Conservation (phyloP, 2,329 filamentous ascomycete species). For the Aspergillus sp. region DNA sequence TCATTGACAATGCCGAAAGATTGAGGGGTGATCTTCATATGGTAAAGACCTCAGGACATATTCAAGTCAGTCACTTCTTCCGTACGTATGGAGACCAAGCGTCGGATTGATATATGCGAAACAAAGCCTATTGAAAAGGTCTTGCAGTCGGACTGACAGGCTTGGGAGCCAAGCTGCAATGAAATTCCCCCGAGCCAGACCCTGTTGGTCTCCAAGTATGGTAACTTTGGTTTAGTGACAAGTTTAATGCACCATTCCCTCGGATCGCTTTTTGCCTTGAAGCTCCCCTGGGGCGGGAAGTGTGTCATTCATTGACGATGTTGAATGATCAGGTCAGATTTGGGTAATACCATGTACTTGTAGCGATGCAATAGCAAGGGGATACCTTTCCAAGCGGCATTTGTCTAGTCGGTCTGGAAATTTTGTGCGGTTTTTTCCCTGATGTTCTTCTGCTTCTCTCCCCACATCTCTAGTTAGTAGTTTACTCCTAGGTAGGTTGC, state of each 20-base stretch:
- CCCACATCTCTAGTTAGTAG: conserved; percentile 3
- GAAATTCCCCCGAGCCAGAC: conserved; percentile 15
- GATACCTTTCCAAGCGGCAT: background rate
- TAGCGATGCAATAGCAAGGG: background rate
- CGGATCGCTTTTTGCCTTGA: background rate
- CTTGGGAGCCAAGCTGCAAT: conserved; percentile 8
- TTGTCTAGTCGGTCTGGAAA: background rate
- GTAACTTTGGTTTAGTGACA: conserved; percentile 22
- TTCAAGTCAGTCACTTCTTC: background rate
- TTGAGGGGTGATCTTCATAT: conserved; percentile 1
- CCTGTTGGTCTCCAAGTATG: conserved; percentile 18
- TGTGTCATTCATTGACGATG: background rate
- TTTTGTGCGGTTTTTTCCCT: background rate
- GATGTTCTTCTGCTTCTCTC: background rate
- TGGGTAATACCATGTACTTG: background rate
- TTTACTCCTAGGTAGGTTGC: background rate
- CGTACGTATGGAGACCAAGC: background rate
- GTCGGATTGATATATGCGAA: background rate
- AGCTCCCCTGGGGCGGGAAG: background rate
- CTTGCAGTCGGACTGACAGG: background rate
- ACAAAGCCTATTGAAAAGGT: background rate
- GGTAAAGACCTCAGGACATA: background rate
- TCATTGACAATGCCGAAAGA: background rate
- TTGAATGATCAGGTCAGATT: background rate
- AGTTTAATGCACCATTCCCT: conserved; percentile 12